Evolutionary conservation across 805 yeast species (phyloP).

Genomic region (Suhomyces kilbournensis): DNA sequence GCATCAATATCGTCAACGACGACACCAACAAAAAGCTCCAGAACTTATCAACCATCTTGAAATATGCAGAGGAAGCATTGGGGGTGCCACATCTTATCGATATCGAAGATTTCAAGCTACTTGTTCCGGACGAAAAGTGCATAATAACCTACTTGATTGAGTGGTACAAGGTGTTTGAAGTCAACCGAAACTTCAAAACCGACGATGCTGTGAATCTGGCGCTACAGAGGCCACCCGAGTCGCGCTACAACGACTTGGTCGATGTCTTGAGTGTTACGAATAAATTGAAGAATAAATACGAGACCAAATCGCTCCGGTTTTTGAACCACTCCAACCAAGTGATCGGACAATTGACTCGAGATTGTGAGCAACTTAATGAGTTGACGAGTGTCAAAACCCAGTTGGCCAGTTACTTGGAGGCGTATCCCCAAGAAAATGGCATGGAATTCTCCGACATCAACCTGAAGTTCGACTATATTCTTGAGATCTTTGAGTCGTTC

Average conservation of each 20-base stretch:
- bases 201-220: background rate
- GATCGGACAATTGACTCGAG: conserved; percentile 1
- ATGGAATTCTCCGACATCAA: background rate
- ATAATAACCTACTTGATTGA: conserved; percentile 57
- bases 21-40: conserved; percentile 17
- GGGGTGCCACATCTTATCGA: conserved; percentile 54
- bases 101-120: conserved; percentile 48
- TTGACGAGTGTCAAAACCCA: background rate
- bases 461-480: background rate
- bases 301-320: conserved; percentile 28
- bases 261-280: conserved; percentile 11
- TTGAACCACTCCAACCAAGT: conserved; percentile 21
- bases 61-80: conserved; percentile 39
- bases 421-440: background rate
- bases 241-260: conserved; percentile 7
- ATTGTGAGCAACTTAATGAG: background rate
- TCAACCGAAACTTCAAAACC: conserved; percentile 3
- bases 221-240: background rate
- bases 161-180: conserved; percentile 48
- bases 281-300: conserved; percentile 27
- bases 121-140: conserved; percentile 58
- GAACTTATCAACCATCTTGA: conserved; percentile 23
- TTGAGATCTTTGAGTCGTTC: background rate
- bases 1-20: conserved; percentile 3
- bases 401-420: background rate